Evolutionary conservation across 163 green algal species (phyloP).

Genomic region (Volvox carteri): DNA sequence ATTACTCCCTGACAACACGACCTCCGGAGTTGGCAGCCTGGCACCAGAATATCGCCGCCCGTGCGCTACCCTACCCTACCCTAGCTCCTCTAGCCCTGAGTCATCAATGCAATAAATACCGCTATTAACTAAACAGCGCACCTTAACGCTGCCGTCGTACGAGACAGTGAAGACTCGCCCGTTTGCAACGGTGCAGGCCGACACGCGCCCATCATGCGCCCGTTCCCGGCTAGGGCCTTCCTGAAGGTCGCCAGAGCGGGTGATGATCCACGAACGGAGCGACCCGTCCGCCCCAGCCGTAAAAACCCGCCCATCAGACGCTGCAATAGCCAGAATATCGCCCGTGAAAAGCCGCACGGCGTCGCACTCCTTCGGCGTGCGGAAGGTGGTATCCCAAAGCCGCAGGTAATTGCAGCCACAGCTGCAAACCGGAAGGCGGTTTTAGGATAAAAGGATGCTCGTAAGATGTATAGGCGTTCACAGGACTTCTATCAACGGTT

Average conservation of each 20-base stretch:
- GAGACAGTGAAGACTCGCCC: slow-evolving; percentile 69
- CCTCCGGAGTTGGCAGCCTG: too few relatives aligned
- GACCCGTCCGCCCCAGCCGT: slow-evolving; percentile 71
- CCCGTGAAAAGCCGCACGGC: slow-evolving; percentile 75
- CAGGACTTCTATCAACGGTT: too few relatives aligned
- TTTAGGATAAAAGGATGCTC: too few relatives aligned
- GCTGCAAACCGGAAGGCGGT: too few relatives aligned
- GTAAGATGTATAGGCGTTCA: too few relatives aligned
- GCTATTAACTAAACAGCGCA: too few relatives aligned
- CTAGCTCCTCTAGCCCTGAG: too few relatives aligned
- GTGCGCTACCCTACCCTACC: too few relatives aligned
- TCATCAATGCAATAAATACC: too few relatives aligned
- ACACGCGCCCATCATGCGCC: slow-evolving; percentile 51
- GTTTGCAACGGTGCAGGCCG: slow-evolving; percentile 56
- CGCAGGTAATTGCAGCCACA: slow-evolving; percentile 82
- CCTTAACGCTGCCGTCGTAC: slow-evolving; percentile 67
- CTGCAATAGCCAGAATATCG: slow-evolving; percentile 82
- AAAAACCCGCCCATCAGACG: slow-evolving; percentile 70
- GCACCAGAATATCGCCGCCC: too few relatives aligned
- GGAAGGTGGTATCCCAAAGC: slow-evolving; percentile 82
- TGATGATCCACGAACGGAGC: slow-evolving; percentile 56
- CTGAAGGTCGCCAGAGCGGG: background rate
- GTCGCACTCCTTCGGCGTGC: slow-evolving; percentile 75
- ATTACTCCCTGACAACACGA: too few relatives aligned
- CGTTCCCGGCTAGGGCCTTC: slow-evolving; percentile 11